phyloP scores from a whole-genome alignment of 352 stramenopile genomes.

The Pythium biforme region DNA sequence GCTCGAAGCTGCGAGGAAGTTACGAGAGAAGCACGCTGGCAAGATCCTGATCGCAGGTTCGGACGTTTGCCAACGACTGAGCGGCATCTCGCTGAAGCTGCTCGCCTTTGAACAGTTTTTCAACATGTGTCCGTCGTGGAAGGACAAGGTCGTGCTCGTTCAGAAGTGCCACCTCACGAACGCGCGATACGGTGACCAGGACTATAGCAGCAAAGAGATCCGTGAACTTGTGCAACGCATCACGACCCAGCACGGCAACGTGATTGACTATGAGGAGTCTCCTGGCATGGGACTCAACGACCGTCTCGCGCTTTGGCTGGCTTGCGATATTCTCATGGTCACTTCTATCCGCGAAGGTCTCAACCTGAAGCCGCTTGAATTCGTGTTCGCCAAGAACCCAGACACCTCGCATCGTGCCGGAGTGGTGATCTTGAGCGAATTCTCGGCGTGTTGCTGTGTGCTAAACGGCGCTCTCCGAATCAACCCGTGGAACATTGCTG shows the following conservation, averaged over 20 bases:
- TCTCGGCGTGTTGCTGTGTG: constrained; percentile 95
- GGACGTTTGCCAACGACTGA: constrained; percentile 94
- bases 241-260: constrained; percentile 61
- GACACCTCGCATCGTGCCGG: constrained; percentile 68
- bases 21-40: constrained; percentile 90
- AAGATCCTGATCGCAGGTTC: constrained; percentile 93
- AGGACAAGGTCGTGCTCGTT: constrained; percentile 94
- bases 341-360: constrained; percentile 97
- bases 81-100: constrained; percentile 94
- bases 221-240: constrained; percentile 80
- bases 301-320: constrained; percentile 92
- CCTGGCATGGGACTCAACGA: constrained; percentile 86
- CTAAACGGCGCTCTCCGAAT: constrained; percentile 95
- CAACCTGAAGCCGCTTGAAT: constrained; percentile 97
- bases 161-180: constrained; percentile 90
- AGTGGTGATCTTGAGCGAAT: constrained; percentile 97
- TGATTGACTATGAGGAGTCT: constrained; percentile 90
- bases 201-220: constrained; percentile 86
- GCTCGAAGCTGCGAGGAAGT: constrained; percentile 60
- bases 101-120: constrained; percentile 96
- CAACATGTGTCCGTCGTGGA: constrained; percentile 93
- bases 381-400: constrained; percentile 85
- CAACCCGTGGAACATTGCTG: constrained; percentile 97
- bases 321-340: constrained; percentile 95
- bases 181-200: constrained; percentile 89